phyloP scores from a whole-genome alignment of 2,329 filamentous ascomycete genomes.

The Thyridium curvatum region DNA sequence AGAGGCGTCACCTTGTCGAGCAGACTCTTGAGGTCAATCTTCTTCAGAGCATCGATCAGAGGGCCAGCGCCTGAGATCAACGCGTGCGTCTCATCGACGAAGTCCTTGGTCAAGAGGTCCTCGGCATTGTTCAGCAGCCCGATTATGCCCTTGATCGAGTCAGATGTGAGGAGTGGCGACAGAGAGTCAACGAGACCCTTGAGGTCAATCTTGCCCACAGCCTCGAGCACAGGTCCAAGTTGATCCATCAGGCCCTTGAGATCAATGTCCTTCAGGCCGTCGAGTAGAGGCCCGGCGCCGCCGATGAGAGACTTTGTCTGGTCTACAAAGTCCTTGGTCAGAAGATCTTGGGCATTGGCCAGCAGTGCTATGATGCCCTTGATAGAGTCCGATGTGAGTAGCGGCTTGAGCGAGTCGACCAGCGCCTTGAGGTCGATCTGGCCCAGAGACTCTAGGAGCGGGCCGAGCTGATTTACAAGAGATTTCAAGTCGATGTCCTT shows the following conservation, averaged over 20 bases:
- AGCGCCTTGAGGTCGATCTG: conserved; percentile 23
- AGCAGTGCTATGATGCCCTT: conserved; percentile 20
- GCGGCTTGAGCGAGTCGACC: conserved; percentile 23
- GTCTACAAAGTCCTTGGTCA: conserved; percentile 30
- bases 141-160: conserved; percentile 22
- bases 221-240: conserved; percentile 15
- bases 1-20: conserved; percentile 27
- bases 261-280: conserved; percentile 25
- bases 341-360: conserved; percentile 18
- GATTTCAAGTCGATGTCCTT: conserved; percentile 25
- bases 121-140: conserved; percentile 21
- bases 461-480: conserved; percentile 25
- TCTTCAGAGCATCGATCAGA: conserved; percentile 20
- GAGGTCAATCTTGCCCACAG: conserved; percentile 21
- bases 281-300: conserved; percentile 29
- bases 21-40: conserved; percentile 29
- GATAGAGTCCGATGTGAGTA: conserved; percentile 23
- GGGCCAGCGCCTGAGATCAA: conserved; percentile 29
- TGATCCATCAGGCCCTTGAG: conserved; percentile 23
- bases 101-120: conserved; percentile 21
- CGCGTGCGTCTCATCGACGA: conserved; percentile 33
- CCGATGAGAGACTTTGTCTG: conserved; percentile 30
- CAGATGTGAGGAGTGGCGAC: conserved; percentile 17
- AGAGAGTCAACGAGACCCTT: conserved; percentile 18
- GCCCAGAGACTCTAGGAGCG: conserved; percentile 21